Evolutionary conservation across 805 yeast species (phyloP), one percentile per base, ranked within the genome.

Genomic region (Blastobotrys peoriensis): DNA sequence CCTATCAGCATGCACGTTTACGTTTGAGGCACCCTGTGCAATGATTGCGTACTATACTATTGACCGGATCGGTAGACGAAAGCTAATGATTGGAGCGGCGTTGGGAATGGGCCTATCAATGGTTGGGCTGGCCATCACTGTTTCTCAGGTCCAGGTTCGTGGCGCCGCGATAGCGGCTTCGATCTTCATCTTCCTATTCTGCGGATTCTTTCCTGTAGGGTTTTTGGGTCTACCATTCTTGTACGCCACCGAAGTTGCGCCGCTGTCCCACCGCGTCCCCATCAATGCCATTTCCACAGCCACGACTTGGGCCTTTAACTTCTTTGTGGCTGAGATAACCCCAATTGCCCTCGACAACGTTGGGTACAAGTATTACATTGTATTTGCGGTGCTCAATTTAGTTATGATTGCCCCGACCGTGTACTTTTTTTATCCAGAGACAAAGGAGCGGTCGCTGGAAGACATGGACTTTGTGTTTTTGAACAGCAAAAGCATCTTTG

Each of bases 51-150:
- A 8, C 30, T 25, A 25, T 30, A 48, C 53, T n/a, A 51, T 54
- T 39, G 58, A 54, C 38, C 42, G 50, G 21, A 38, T 81, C 25
- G 97, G 96, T 43, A 75, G 98, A 56, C 69, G 97, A 44, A 74
- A 73, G 50, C 69, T 86, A 17, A 55, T 79, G 52, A 63, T 78
- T 38, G 57, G 67, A 46, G 98, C 98, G 2, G 95, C 91, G 4
- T 52, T 73, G 1, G 80, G 88, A 45, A 77, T 71, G 65, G 74
- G 70, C 48, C 43, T 63, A 30, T 62, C 55, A 19, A 54, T 54
- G 57, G 54, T 48, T 3, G 44, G 52, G 19, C 45, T 54, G 8
- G 39, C 39, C 10, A 20, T n/a, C n/a, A 20, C 39, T 13, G 39
- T 17, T 5, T 36, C 39, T 5, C 10, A 20, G n/a, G 21, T 8